These are phyloP conservation scores for Nectriaceae sp. DNA, from an alignment of 2,329 filamentous ascomycete genomes.

Conservation along the genomic window DNA sequence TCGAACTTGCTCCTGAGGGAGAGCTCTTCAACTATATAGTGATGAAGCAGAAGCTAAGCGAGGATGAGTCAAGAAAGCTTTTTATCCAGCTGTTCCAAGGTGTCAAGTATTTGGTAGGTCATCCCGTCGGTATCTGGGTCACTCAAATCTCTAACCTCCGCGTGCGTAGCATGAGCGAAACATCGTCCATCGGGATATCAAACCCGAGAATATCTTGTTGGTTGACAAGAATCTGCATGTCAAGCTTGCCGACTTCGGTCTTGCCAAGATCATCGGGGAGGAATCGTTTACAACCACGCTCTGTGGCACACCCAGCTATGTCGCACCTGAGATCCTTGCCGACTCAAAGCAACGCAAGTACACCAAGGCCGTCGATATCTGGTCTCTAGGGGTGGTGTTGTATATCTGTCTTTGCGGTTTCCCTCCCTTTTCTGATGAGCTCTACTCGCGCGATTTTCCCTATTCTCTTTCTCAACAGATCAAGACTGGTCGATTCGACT, in stretches of 20 bases:
- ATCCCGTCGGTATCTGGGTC: neutral
- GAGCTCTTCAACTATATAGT: slow-evolving; percentile 97
- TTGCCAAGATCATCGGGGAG: slow-evolving; percentile 98
- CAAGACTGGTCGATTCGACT: slow-evolving; percentile 85
- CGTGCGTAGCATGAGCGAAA: slow-evolving; percentile 89
- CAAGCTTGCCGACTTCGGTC: slow-evolving; percentile 93
- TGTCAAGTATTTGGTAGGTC: slow-evolving; percentile 85
- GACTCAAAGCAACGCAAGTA: slow-evolving; percentile 82
- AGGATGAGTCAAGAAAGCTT: slow-evolving; percentile 81
- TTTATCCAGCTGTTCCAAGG: slow-evolving; percentile 92
- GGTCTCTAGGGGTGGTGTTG: slow-evolving; percentile 95
- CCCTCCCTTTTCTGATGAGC: slow-evolving; percentile 94
- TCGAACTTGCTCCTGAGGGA: slow-evolving; percentile 89
- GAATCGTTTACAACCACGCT: slow-evolving; percentile 97
- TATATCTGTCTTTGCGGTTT: slow-evolving; percentile 98
- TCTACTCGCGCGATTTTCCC: slow-evolving; percentile 78
- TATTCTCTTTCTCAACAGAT: slow-evolving; percentile 92
- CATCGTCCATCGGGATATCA: slow-evolving; percentile 97
- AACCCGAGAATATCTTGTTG: slow-evolving; percentile 93
- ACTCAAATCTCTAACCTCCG: slow-evolving; percentile 4
- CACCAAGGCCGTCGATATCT: slow-evolving; percentile 92
- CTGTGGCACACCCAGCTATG: slow-evolving; percentile 95
- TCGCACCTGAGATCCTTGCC: slow-evolving; percentile 92
- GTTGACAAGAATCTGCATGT: slow-evolving; percentile 82
- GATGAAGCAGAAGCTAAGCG: slow-evolving; percentile 83